Evolutionary conservation across 495 filamentous ascomycete genomes (phyloP).

Genomic region (Chlorociboria aeruginascens): DNA sequence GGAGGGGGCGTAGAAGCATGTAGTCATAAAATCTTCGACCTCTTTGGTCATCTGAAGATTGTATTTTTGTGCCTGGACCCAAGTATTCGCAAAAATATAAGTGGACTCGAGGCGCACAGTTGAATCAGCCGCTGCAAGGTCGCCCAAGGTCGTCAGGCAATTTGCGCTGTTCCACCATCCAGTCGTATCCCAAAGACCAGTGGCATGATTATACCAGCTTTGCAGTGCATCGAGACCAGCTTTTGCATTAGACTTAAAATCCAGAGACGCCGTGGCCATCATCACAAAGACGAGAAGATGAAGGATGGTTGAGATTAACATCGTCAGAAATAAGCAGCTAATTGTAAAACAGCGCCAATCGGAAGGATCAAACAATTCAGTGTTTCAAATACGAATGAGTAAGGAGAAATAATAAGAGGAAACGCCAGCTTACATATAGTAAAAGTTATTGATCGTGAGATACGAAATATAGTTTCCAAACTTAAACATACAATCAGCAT

Average conservation of each 20-base stretch:
- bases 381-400: no score
- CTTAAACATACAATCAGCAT: no score
- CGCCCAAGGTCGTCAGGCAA: constrained; percentile 48
- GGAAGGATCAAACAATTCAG: no score
- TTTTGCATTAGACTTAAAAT: constrained; percentile 22
- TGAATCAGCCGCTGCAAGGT: constrained; percentile 41
- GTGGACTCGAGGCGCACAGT: constrained; percentile 1
- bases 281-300: no score
- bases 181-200: constrained; percentile 51
- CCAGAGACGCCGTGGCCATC: neutral
- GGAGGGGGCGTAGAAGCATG: neutral
- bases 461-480: no score
- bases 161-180: constrained; percentile 76
- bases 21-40: constrained; percentile 10
- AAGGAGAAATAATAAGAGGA: no score
- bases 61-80: constrained; percentile 21
- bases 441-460: no score
- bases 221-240: constrained; percentile 40
- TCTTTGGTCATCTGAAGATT: constrained; percentile 19
- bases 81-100: constrained; percentile 25
- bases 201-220: constrained; percentile 47
- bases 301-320: no score
- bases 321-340: no score
- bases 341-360: no score
- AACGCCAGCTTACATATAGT: no score